Evolutionary conservation across 2,329 filamentous ascomycete species (phyloP), one percentile per base, ranked within the genome.

Genomic region (Neoarthrinium moseri): DNA sequence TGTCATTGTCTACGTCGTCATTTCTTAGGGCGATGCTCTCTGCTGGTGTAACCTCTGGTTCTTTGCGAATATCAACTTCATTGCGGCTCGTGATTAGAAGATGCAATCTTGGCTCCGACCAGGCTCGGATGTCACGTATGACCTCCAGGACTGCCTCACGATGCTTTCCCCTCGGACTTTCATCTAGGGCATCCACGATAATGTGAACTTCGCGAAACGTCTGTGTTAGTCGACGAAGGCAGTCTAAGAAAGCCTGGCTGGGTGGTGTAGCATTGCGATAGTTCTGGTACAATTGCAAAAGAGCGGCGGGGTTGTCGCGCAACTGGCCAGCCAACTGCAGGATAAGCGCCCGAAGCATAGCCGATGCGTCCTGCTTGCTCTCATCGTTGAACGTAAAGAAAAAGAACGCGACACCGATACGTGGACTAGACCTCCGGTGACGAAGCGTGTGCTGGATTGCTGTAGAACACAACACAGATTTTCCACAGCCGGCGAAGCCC

Each of bases 311-410:
- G 10, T 49, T 51, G 18, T 43, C 43, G 8, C 54, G 48, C n/a
- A n/a, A n/a, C 47, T 66, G 63, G 3, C 43, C 30, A 5, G 59
- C 61, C 4, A 70, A 55, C 43, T 71, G 68, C 11, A 60, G 33
- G 18, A 69, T 45, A 0, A 71, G 44, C 3, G 62, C 56, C 2
- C 64, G 59, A 3, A 71, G 50, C 55, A 69, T 58, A 1, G 57
- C 51, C 0, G 52, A 62, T 0, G 51, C 20, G 22, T 60, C 49
- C 46, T 66, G 62, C 32, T 70, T 70, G 8, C 29, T 35, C 1
- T 50, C 22, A 33, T 70, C 65, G 34, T 61, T 64, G 49, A 69
- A 70, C 3, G 64, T 60, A 40, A 72, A 72, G 53, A 64, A 72
- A 51, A 72, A 72, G 48, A 64, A 69, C 2, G 57, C 62, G 11